These are phyloP conservation scores for Trichoderma semiorbis DNA, from an alignment of 2,329 filamentous ascomycete genomes.

Conservation along the genomic window DNA sequence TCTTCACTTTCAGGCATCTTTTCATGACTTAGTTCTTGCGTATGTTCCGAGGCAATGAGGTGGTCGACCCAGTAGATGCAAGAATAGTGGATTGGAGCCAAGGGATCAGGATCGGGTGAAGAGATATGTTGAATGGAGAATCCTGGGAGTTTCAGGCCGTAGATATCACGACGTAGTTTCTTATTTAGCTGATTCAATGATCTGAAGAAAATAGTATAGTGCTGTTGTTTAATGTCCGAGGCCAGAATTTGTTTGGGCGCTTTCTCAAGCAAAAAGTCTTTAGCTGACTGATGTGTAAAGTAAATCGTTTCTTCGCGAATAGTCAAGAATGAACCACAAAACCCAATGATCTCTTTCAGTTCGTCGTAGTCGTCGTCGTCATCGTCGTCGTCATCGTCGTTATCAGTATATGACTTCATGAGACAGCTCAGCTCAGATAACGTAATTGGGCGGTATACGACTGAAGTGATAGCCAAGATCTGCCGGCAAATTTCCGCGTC, in stretches of 20 bases:
- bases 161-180: background rate
- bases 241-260: background rate
- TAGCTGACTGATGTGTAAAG: background rate
- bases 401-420: background rate
- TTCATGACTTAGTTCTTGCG: background rate
- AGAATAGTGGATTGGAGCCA: background rate
- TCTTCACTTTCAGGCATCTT: background rate
- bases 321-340: background rate
- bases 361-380: background rate
- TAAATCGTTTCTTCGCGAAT: background rate
- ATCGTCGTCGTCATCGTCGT: background rate
- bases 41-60: background rate
- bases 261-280: background rate
- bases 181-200: background rate
- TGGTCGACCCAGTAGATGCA: background rate
- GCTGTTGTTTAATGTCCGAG: background rate
- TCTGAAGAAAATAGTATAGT: background rate
- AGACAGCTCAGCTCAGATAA: background rate
- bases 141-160: accelerated
- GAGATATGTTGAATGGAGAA: background rate
- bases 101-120: background rate
- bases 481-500: background rate
- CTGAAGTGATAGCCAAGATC: background rate
- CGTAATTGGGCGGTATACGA: background rate
- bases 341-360: background rate